These are phyloP conservation scores for Penicillium thymicola DNA, from an alignment of 2,329 filamentous ascomycete species.

Conservation along the genomic window DNA sequence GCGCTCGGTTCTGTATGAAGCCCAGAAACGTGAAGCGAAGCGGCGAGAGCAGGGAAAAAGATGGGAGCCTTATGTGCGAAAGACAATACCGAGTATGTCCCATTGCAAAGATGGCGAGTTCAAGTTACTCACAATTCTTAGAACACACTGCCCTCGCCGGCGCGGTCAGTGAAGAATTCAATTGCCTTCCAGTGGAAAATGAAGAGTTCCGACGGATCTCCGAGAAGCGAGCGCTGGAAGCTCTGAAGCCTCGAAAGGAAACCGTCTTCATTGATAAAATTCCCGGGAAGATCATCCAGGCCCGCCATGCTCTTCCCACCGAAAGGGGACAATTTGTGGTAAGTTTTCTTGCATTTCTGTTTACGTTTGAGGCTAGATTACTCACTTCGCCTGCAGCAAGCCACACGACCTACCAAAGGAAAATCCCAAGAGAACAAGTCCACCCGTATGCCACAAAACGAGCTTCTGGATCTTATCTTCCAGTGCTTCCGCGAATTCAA, in stretches of 20 bases:
- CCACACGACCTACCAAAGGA: constrained; percentile 52
- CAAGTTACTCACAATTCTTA: constrained; percentile 31
- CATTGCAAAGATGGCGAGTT: not conserved
- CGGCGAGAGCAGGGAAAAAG: constrained; percentile 51
- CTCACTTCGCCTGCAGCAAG: constrained; percentile 38
- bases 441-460: constrained; percentile 82
- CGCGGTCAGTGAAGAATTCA: constrained; percentile 71
- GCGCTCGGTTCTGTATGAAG: constrained; percentile 47
- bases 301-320: constrained; percentile 51
- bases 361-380: constrained; percentile 3
- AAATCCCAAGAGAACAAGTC: constrained; percentile 72
- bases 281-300: constrained; percentile 54
- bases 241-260: constrained; percentile 58
- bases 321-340: constrained; percentile 45
- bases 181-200: constrained; percentile 69
- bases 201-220: constrained; percentile 65
- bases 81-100: constrained; percentile 65
- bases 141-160: constrained; percentile 77
- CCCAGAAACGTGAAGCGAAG: constrained; percentile 44
- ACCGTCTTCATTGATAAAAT: constrained; percentile 50
- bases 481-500: constrained; percentile 77
- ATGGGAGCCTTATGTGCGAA: constrained; percentile 56
- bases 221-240: constrained; percentile 55
- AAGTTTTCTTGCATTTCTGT: constrained; percentile 20
- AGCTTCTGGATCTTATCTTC: constrained; percentile 82